Evolutionary conservation across 1,284 basidiomycete species (phyloP), one percentile per base, ranked within the genome.

Genomic region (Sporisorium iseilematis-ciliati): DNA sequence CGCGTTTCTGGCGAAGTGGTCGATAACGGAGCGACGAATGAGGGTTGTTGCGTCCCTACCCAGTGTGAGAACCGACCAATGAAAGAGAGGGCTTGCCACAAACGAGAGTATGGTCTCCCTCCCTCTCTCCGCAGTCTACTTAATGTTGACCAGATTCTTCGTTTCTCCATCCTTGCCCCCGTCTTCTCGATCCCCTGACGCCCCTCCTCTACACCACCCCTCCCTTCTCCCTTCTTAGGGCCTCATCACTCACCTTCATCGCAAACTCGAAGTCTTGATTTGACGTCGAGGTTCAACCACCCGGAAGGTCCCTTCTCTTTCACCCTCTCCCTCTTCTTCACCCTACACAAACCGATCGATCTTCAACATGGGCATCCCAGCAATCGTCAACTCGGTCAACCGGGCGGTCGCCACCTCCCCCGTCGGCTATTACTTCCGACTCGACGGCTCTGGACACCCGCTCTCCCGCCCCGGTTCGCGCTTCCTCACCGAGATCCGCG

Each of bases 391-490:
- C 74, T 65, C 43, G 56, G 26, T 81, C 57, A 88, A 88, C 81
- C 68, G 81, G 52, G 58, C 66, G 29, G 86, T 94, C 57, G 93
- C 93, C 12, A 87, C 88, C 81, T 91, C 91, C 26, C 86, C 87
- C 59, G 87, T 93, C 38, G 93, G 93, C 54, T 88, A 90, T 81
- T 93, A 91, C 90, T 95, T 95, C 88, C 89, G 90, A 55, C 88
- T 95, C 31, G 93, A 94, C 78, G 93, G 93, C 12, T 92, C 90
- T 42, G 93, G 93, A 23, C 91, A 91, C 82, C 88, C 89, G 29
- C 89, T 90, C 63, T 91, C 92, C 83, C 90, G 93, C 67, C 86
- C 88, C 60, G 92, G 92, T 26, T 92, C 93, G 25, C 88, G 90
- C 63, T 95, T 94, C 67, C 65, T 82, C 21, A 75, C 73, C 40